Evolutionary conservation across 2,329 filamentous ascomycete genomes (phyloP).

Genomic region (Amphichorda felina): DNA sequence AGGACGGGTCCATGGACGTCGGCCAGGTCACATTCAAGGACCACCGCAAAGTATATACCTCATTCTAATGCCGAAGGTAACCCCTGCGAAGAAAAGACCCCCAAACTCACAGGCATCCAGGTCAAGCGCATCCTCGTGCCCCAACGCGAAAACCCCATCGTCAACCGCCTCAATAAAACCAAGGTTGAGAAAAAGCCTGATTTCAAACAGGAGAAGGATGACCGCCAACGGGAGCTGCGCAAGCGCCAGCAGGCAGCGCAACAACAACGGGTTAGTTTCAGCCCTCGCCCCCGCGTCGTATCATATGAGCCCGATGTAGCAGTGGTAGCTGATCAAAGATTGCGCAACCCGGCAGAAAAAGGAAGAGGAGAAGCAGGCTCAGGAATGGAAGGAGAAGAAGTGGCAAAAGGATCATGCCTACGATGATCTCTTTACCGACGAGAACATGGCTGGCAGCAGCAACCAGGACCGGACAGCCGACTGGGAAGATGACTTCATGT

Average conservation of each 20-base stretch:
- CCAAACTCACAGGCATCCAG: conserved; percentile 17
- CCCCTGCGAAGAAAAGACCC: background rate
- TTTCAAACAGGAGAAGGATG: conserved; percentile 70
- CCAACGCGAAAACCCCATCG: conserved; percentile 73
- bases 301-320: too few relatives aligned
- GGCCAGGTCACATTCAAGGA: conserved; percentile 96
- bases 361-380: conserved; percentile 59
- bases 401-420: conserved; percentile 98
- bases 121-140: conserved; percentile 75
- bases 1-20: conserved; percentile 89
- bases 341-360: conserved; percentile 44
- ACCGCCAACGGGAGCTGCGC: conserved; percentile 58
- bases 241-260: conserved; percentile 55
- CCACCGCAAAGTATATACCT: conserved; percentile 45
- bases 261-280: conserved; percentile 50
- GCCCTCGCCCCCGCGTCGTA: too few relatives aligned
- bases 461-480: conserved; percentile 74
- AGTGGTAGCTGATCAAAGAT: too few relatives aligned
- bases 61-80: background rate
- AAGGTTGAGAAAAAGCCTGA: conserved; percentile 81
- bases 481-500: conserved; percentile 93
- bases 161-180: conserved; percentile 98
- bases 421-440: conserved; percentile 79
- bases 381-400: conserved; percentile 80
- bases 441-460: conserved; percentile 63